These are phyloP conservation scores for Pseudogymnoascus sp. DNA, from an alignment of 2,329 filamentous ascomycete species.

Conservation along the genomic window DNA sequence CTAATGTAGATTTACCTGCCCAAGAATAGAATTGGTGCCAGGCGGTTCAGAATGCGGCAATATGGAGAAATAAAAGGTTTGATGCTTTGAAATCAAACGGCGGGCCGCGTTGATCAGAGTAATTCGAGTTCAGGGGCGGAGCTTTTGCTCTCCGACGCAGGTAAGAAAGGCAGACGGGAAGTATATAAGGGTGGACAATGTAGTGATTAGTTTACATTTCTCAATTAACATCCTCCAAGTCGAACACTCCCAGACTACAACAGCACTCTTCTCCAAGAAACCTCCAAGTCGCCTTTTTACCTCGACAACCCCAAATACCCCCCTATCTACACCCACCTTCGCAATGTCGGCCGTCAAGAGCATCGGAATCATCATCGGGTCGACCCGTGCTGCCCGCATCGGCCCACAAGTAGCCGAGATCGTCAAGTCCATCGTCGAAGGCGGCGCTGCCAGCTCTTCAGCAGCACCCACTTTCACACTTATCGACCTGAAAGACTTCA, in stretches of 20 bases:
- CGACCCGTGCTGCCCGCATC: slow-evolving; percentile 29
- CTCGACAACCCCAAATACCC: neutral
- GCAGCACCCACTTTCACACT: slow-evolving; percentile 20
- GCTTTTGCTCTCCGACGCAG: neutral
- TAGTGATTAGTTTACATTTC: neutral
- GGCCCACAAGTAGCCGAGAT: slow-evolving; percentile 31
- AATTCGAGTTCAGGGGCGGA: neutral
- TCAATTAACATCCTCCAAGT: neutral
- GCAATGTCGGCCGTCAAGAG: neutral
- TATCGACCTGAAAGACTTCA: slow-evolving; percentile 34
- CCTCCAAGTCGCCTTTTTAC: neutral
- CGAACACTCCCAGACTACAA: neutral
- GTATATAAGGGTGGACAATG: neutral
- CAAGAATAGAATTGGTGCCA: neutral
- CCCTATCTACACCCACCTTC: neutral
- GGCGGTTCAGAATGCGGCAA: neutral
- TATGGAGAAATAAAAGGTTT: neutral
- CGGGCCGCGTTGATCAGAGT: neutral
- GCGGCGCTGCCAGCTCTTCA: slow-evolving; percentile 14
- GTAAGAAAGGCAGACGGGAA: neutral
- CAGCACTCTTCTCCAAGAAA: neutral
- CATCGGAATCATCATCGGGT: slow-evolving; percentile 32
- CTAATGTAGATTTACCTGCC: too few species aligned
- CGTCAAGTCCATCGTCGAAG: slow-evolving; percentile 26
- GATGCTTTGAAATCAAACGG: neutral